Evolutionary conservation across 495 filamentous ascomycete species (phyloP).

Genomic region (Amorphotheca resinae): DNA sequence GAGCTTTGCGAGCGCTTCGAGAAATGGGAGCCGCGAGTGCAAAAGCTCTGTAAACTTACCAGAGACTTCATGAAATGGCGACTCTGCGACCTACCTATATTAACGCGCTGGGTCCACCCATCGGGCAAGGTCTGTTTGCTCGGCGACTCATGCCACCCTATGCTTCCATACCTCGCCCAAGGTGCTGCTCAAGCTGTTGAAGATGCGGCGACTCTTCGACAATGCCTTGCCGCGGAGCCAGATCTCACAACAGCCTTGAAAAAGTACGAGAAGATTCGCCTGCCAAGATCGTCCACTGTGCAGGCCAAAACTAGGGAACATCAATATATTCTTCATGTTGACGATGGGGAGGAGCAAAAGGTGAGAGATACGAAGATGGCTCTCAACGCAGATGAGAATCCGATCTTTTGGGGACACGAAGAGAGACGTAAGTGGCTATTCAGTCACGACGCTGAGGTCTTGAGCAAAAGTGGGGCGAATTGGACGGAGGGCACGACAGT

Average conservation of each 20-base stretch:
- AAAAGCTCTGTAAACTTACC: constrained; percentile 25
- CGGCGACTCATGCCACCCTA: constrained; percentile 46
- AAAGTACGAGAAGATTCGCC: not conserved
- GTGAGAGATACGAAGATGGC: not conserved
- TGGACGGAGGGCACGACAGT: too few relatives aligned
- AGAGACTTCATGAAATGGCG: constrained; percentile 30
- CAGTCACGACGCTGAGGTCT: constrained; percentile 13
- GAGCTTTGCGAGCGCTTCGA: constrained; percentile 28
- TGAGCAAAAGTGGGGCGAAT: too few relatives aligned
- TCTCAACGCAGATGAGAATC: not conserved
- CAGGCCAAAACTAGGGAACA: not conserved
- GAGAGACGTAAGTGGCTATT: constrained; percentile 19
- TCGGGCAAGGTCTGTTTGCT: constrained; percentile 23
- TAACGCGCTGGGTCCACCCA: constrained; percentile 29
- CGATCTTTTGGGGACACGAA: constrained; percentile 13
- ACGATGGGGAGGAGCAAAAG: not conserved
- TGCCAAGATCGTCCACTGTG: not conserved
- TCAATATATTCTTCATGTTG: not conserved
- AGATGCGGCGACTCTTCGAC: constrained; percentile 22
- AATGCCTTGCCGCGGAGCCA: not conserved
- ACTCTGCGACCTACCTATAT: constrained; percentile 25
- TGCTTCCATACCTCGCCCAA: constrained; percentile 45
- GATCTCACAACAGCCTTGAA: not conserved
- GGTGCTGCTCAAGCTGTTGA: constrained; percentile 31
- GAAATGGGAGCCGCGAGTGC: constrained; percentile 28